Evolutionary conservation across 345 rosid genomes (phyloP).

Genomic region (Salix caprea): DNA sequence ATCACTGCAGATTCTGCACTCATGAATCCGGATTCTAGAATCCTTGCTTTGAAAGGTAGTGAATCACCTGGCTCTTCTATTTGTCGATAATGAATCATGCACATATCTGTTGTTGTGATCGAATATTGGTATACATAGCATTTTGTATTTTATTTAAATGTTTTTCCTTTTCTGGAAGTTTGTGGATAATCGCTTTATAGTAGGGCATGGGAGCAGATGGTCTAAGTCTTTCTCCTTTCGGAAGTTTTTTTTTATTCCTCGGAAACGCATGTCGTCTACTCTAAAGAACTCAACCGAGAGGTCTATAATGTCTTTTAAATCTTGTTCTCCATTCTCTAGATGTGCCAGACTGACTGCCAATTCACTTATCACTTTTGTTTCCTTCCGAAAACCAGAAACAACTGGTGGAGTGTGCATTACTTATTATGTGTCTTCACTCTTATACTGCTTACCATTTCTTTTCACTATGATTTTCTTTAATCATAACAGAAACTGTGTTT

Average conservation of each 20-base stretch:
- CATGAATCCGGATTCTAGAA: conserved; percentile 82
- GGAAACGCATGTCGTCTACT: background rate
- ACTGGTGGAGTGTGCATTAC: too few relatives aligned
- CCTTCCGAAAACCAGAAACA: background rate
- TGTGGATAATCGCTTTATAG: background rate
- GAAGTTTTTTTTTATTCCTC: background rate
- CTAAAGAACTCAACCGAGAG: background rate
- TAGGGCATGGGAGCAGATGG: background rate
- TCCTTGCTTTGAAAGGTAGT: conserved; percentile 34
- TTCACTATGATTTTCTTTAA: too few relatives aligned
- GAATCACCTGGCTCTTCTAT: background rate
- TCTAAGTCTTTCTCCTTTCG: background rate
- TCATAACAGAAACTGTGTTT: too few relatives aligned
- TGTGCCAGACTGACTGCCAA: too few relatives aligned
- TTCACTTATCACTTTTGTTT: too few relatives aligned
- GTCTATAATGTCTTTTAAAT: background rate
- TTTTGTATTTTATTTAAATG: background rate
- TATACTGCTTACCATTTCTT: too few relatives aligned
- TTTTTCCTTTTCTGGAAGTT: background rate
- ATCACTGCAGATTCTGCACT: conserved; percentile 82
- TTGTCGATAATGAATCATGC: background rate
- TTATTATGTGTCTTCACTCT: too few relatives aligned
- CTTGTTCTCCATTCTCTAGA: too few relatives aligned
- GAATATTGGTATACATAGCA: background rate
- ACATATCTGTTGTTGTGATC: background rate